Evolutionary conservation across 345 rosid species (phyloP).

Genomic region (Sisymbrium altissimum): DNA sequence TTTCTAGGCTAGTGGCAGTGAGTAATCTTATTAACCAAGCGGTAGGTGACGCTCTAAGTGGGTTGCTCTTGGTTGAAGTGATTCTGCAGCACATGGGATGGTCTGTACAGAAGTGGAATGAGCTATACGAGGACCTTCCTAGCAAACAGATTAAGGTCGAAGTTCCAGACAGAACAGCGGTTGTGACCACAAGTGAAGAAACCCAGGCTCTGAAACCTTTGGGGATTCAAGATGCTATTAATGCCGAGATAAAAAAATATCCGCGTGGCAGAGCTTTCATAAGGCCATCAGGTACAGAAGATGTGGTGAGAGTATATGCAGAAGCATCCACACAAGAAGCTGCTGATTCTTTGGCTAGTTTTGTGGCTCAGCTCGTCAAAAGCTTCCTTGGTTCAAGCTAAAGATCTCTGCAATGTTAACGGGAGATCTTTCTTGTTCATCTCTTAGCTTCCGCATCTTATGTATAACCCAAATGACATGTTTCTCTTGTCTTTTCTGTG

Average conservation of each 20-base stretch:
- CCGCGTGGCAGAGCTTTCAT: constrained; percentile 67
- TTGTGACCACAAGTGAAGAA: constrained; percentile 70
- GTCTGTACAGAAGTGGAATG: constrained; percentile 77
- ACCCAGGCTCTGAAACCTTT: constrained; percentile 71
- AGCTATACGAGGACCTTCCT: constrained; percentile 81
- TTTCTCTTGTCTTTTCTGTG: background rate
- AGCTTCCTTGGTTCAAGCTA: constrained; percentile 46
- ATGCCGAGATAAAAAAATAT: constrained; percentile 65
- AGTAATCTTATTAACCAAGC: constrained; percentile 94
- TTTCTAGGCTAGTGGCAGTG: constrained; percentile 66
- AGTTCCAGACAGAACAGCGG: constrained; percentile 82
- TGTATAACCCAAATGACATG: constrained; percentile 17
- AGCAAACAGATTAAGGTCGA: constrained; percentile 91
- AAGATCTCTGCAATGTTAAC: constrained; percentile 10
- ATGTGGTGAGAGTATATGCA: constrained; percentile 86
- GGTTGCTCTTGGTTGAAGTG: constrained; percentile 83
- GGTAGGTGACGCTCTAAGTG: constrained; percentile 91
- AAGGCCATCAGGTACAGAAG: constrained; percentile 95
- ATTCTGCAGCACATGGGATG: constrained; percentile 74
- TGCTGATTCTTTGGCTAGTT: constrained; percentile 68
- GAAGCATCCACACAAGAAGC: constrained; percentile 85
- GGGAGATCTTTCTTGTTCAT: background rate
- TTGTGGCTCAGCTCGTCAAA: constrained; percentile 66
- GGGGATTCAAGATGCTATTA: constrained; percentile 83
- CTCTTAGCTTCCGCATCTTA: background rate